Conservation (phyloP, 192 early-diverging fungal genomes). For the Gaertneriomyces sp. region DNA sequence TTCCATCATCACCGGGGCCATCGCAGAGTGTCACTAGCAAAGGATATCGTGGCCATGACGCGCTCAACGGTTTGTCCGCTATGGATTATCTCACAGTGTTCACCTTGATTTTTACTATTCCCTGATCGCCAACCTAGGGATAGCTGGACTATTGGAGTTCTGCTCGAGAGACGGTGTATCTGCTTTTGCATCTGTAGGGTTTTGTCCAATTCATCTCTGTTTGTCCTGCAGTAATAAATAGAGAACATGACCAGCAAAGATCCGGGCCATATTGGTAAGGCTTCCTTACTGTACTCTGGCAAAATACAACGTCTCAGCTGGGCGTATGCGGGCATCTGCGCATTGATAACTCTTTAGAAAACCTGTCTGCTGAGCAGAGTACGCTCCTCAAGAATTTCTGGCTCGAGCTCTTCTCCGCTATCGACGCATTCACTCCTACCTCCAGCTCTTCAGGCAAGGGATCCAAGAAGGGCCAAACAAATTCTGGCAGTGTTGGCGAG, state of each 20-base stretch:
- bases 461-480: neutral
- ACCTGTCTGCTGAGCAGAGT: slow-evolving; percentile 11
- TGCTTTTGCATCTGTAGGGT: neutral
- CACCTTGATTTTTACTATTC: neutral
- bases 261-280: slow-evolving; percentile 24
- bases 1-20: no score
- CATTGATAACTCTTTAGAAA: slow-evolving; percentile 4
- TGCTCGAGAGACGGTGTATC: neutral
- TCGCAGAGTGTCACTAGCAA: no score
- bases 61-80: neutral
- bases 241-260: slow-evolving; percentile 14
- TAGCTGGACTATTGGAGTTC: neutral
- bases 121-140: neutral
- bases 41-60: no score
- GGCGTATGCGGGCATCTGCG: neutral
- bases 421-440: neutral
- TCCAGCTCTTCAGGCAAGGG: neutral
- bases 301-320: neutral
- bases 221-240: neutral
- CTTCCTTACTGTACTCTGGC: neutral
- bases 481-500: neutral
- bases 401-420: neutral
- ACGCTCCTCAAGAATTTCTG: neutral
- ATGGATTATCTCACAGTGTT: neutral
- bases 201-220: neutral